Evolutionary conservation across 1,139 yeast genomes (phyloP).

Genomic region (Komagataea norvegica): DNA sequence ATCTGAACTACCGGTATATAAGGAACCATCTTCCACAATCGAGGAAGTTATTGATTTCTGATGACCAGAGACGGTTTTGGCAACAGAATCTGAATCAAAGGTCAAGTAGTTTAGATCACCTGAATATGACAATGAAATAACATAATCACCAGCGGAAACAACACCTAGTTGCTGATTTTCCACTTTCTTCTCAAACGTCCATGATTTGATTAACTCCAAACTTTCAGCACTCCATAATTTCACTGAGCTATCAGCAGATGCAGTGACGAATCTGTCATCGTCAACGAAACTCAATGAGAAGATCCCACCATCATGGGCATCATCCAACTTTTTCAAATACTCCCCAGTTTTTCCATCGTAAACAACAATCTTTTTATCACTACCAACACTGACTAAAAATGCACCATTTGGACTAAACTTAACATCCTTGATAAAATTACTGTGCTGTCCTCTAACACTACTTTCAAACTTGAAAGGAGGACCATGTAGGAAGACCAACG

Average conservation of each 20-base stretch:
- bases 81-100: constrained; percentile 35
- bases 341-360: constrained; percentile 92
- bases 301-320: constrained; percentile 73
- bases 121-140: constrained; percentile 64
- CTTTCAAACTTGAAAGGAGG: constrained; percentile 88
- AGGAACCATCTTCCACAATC: constrained; percentile 28
- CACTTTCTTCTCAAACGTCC: constrained; percentile 41
- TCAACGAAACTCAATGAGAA: constrained; percentile 71
- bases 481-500: constrained; percentile 80
- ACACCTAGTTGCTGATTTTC: constrained; percentile 80
- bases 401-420: constrained; percentile 76
- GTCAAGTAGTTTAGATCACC: constrained; percentile 67
- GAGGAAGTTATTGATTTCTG: constrained; percentile 73
- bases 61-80: constrained; percentile 61
- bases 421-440: constrained; percentile 77
- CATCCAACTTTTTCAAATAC: constrained; percentile 40
- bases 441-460: constrained; percentile 68
- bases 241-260: constrained; percentile 77
- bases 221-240: constrained; percentile 54
- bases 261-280: constrained; percentile 64
- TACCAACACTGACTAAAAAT: constrained; percentile 74
- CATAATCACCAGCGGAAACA: constrained; percentile 46
- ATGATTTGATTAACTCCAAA: constrained; percentile 38
- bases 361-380: constrained; percentile 71
- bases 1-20: constrained; percentile 78